phyloP scores from a whole-genome alignment of 2,329 filamentous ascomycete genomes.

The Aspergillus novofumigatus region DNA sequence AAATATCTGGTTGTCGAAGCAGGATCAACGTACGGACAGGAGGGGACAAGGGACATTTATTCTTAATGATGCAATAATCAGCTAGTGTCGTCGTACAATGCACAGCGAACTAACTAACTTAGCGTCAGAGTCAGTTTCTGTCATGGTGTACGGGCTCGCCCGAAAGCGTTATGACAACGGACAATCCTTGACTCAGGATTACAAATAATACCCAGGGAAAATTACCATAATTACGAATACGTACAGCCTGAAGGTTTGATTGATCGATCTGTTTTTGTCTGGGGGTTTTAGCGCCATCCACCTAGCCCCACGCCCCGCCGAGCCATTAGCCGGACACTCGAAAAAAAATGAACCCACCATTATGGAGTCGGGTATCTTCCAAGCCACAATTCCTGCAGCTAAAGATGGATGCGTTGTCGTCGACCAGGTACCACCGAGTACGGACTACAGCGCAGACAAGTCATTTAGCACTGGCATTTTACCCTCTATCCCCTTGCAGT shows the following conservation, averaged over 20 bases:
- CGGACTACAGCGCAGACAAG: neutral
- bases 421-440: neutral
- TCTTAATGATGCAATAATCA: neutral
- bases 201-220: neutral
- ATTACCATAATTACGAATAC: neutral
- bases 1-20: neutral
- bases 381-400: neutral
- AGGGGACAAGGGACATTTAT: neutral
- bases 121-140: neutral
- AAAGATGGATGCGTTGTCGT: neutral
- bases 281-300: neutral
- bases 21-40: neutral
- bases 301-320: neutral
- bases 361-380: neutral
- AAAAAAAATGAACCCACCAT: neutral
- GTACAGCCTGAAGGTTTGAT: no score
- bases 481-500: neutral
- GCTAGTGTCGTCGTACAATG: neutral
- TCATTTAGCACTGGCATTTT: neutral
- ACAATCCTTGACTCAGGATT: neutral
- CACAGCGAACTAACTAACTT: neutral
- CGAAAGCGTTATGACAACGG: neutral
- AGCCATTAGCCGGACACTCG: neutral
- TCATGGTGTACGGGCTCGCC: neutral
- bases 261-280: neutral